A percentile compares a stretch with the other conserved stretches of the same genome.
These are phyloP conservation scores for Lepidium sativum DNA, from an alignment of 345 rosid species.

Conservation along the genomic window DNA sequence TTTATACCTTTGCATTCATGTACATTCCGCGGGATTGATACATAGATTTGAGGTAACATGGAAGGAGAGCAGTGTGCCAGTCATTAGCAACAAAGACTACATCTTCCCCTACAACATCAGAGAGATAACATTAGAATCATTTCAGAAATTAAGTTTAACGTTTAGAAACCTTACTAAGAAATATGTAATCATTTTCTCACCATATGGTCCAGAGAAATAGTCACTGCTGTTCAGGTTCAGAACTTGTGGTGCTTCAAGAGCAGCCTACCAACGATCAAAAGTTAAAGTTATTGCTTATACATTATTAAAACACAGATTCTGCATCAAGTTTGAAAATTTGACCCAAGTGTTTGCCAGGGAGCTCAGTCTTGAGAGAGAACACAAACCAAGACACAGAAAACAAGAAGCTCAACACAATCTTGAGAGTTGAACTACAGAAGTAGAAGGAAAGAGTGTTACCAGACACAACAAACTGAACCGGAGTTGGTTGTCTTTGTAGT, in stretches of 20 bases:
- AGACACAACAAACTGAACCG: constrained; percentile 79
- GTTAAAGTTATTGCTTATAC: background rate
- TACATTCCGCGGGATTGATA: constrained; percentile 66
- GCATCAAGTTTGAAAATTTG: background rate
- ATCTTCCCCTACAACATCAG: constrained; percentile 58
- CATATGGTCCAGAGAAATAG: constrained; percentile 82
- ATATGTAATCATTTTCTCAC: constrained; percentile 24
- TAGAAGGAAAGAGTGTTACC: constrained; percentile 29
- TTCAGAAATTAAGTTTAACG: background rate
- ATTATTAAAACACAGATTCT: background rate
- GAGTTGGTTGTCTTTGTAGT: constrained; percentile 80
- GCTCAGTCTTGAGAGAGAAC: background rate
- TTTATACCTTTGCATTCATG: constrained; percentile 63
- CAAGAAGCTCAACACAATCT: background rate
- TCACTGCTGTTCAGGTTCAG: constrained; percentile 50
- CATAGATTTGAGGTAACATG: constrained; percentile 70
- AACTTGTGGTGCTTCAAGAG: constrained; percentile 83
- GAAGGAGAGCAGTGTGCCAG: constrained; percentile 92
- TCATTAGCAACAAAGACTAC: constrained; percentile 80
- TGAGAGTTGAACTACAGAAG: background rate
- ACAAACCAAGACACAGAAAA: background rate
- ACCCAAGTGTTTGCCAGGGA: background rate
- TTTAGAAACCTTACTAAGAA: background rate
- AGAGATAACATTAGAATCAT: background rate
- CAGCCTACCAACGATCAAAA: constrained; percentile 50